Percentiles rank a stretch among this genome's conserved stretches.
Conservation (phyloP, 1,284 basidiomycete species). For the Athelia sp. region DNA sequence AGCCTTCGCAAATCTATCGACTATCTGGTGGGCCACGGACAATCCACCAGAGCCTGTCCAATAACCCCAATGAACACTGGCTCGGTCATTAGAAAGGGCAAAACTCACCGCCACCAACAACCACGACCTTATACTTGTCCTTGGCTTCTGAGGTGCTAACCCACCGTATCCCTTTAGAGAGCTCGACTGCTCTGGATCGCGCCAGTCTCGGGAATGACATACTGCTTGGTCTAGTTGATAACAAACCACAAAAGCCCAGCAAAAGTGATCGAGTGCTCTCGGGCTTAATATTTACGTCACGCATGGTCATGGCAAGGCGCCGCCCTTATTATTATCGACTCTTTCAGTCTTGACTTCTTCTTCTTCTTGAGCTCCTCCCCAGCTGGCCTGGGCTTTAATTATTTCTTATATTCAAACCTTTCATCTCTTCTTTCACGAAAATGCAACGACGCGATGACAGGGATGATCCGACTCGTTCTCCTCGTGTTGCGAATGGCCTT, state of each 20-base stretch:
- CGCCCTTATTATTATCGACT: slow-evolving; percentile 2
- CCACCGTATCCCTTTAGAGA: slow-evolving; percentile 17
- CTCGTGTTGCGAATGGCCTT: neutral
- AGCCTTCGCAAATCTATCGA: slow-evolving; percentile 66
- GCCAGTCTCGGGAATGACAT: neutral
- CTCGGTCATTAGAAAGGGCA: neutral
- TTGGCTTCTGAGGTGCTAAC: slow-evolving; percentile 35
- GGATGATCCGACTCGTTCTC: slow-evolving; percentile 3
- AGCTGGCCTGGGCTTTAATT: slow-evolving; percentile 19
- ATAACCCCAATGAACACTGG: slow-evolving; percentile 1
- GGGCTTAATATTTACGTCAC: too few species aligned
- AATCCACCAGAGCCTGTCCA: slow-evolving; percentile 71
- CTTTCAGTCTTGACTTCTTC: slow-evolving; percentile 2
- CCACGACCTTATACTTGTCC: slow-evolving; percentile 56
- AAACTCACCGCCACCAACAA: slow-evolving; percentile 60
- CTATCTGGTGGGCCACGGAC: slow-evolving; percentile 67
- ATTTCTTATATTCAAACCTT: slow-evolving; percentile 3
- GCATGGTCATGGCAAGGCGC: neutral
- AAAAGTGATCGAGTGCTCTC: too few species aligned
- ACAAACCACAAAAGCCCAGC: too few species aligned
- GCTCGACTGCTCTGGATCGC: neutral
- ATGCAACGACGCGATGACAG: neutral
- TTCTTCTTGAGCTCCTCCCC: slow-evolving; percentile 13
- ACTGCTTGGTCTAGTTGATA: too few species aligned
- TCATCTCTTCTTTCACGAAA: slow-evolving; percentile 10